phyloP scores from a whole-genome alignment of 2,329 filamentous ascomycete genomes.

The Pyrenochaeta sp. region DNA sequence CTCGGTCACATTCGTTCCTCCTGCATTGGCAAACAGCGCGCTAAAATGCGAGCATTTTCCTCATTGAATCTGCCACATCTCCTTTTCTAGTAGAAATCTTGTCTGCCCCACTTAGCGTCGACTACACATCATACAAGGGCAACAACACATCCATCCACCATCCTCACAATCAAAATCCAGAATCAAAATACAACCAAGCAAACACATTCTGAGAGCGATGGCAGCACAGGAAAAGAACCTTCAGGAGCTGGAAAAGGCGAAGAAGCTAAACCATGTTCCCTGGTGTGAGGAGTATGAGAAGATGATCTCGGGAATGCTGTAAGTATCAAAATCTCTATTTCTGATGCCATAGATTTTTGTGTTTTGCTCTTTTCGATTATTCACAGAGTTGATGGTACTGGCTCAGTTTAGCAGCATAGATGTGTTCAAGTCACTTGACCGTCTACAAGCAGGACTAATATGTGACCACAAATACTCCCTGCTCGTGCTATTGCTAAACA shows the following conservation, averaged over 20 bases:
- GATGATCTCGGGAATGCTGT: constrained; percentile 72
- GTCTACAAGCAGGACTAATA: too few relatives aligned
- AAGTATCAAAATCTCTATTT: constrained; percentile 22
- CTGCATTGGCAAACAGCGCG: constrained; percentile 1
- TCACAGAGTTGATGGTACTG: too few relatives aligned
- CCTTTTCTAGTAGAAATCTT: not conserved
- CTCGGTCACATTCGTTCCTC: not conserved
- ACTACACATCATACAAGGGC: not conserved
- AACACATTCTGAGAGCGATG: constrained; percentile 34
- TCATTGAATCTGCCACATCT: constrained; percentile 2
- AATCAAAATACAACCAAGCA: not conserved
- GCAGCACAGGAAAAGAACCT: constrained; percentile 54
- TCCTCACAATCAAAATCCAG: not conserved
- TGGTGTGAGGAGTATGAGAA: constrained; percentile 70
- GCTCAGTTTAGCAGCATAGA: not conserved
- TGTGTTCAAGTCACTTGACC: not conserved
- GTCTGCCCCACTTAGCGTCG: constrained; percentile 26
- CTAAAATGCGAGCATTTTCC: constrained; percentile 36
- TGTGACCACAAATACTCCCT: too few relatives aligned
- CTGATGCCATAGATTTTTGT: not conserved
- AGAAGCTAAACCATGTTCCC: constrained; percentile 60
- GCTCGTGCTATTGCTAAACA: too few relatives aligned
- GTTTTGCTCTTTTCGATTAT: too few relatives aligned
- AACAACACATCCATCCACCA: not conserved
- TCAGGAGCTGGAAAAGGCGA: constrained; percentile 57